Base-by-base conservation (phyloP, 768 basidiomycete species). In the Lactifluus piperatus region DNA sequence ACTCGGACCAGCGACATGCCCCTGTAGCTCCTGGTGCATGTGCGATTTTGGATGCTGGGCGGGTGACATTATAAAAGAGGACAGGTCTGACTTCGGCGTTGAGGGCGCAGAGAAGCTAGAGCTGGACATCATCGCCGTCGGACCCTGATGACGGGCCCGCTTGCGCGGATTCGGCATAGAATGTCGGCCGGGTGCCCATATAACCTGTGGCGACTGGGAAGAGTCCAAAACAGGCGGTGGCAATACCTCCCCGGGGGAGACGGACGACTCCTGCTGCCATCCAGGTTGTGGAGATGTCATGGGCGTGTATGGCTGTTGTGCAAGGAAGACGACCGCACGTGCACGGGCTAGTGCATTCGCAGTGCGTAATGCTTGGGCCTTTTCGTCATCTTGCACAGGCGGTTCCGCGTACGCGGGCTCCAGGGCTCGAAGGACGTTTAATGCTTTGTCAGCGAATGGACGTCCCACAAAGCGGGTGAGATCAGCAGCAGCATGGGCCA, bases 301-400 rank as follows among this genome's bases (percentile, higher is more conserved):
- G 52, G 14, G 47, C 32, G 81, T 75, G 51, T 84, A 84, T 8
- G 84, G 84, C 57, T 77, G 79, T 51, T 60, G 64, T 71, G 67
- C 74, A 73, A 30, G 80, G 27, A 82, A 81, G 62, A 71, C 76
- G 77, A 71, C 77, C 71, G 82, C 53, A 80, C 81, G 70, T 83
- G 85, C 64, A 86, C 85, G 68, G 85, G 87, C 86, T 22, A 91
- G 79, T 60, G 86, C 86, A 59, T 84, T 79, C 43, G 90, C 88
- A 24, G 81, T 77, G 54, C 82, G 74, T 49, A 90, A 71, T 24
- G 89, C 80, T 62, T 79, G 77, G 11, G 76, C 75, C 62, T 84
- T 82, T 34, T 58, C 50, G 20, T 64, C 60, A 67, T 80, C 74
- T 16, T 73, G 71, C 16, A 78, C 79, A 65, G 84, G 83, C 41